These are phyloP conservation scores for Botrytis elliptica DNA, from an alignment of 2,329 filamentous ascomycete genomes.

Conservation along the genomic window DNA sequence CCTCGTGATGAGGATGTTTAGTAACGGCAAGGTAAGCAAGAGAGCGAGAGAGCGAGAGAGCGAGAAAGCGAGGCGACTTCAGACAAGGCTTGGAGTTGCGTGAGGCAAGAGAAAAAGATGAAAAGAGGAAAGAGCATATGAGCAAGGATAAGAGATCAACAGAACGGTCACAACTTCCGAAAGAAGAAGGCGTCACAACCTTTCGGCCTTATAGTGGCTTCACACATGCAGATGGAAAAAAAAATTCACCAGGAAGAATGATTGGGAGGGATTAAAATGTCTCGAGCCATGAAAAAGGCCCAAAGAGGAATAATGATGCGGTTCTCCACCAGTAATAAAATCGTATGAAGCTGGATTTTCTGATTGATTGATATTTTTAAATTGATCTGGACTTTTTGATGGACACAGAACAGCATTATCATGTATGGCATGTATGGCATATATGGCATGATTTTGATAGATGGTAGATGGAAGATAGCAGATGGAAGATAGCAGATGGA, in stretches of 20 bases:
- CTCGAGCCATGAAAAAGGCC: not conserved
- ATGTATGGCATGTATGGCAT: not conserved
- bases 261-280: not conserved
- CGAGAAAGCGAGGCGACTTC: not conserved
- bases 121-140: not conserved
- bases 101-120: not conserved
- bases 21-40: not conserved
- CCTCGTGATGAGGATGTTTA: not conserved
- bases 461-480: not conserved
- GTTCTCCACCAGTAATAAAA: constrained; percentile 3
- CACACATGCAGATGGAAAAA: not conserved
- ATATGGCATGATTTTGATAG: not conserved
- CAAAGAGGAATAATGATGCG: not conserved
- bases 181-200: not conserved
- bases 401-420: not conserved
- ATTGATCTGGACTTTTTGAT: not conserved
- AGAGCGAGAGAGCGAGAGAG: not conserved
- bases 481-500: too few relatives aligned
- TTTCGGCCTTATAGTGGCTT: constrained; percentile 15
- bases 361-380: constrained; percentile 16
- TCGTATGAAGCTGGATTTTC: not conserved
- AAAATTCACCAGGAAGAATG: not conserved
- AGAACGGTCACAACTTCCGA: constrained; percentile 4
- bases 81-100: not conserved
- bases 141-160: not conserved